Percentiles rank a stretch among this genome's conserved stretches.
Evolutionary conservation across 2,329 filamentous ascomycete species (phyloP).

Genomic region (Xylariaceae sp.): DNA sequence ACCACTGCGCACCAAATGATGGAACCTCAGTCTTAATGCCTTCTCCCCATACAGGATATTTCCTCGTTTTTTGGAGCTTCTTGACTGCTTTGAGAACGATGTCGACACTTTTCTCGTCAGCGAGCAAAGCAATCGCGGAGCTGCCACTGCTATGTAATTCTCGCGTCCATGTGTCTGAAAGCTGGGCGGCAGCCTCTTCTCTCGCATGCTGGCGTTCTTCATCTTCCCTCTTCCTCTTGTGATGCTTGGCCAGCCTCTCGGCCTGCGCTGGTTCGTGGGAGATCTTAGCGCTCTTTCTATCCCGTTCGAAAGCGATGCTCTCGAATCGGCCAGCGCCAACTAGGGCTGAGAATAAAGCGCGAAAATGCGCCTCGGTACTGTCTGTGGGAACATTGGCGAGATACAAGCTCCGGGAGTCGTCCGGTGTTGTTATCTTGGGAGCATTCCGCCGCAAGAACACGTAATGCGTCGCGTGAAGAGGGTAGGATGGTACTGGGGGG

Average conservation of each 20-base stretch:
- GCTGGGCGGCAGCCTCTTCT: constrained; percentile 52
- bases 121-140: constrained; percentile 75
- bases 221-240: constrained; percentile 44
- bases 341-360: constrained; percentile 66
- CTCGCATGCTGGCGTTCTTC: constrained; percentile 37
- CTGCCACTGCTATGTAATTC: constrained; percentile 66
- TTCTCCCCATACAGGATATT: constrained; percentile 63
- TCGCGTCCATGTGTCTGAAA: constrained; percentile 71
- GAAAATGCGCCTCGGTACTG: constrained; percentile 70
- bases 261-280: constrained; percentile 42
- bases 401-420: constrained; percentile 77
- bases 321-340: constrained; percentile 76
- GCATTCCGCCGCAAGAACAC: constrained; percentile 81
- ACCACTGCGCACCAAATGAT: constrained; percentile 50
- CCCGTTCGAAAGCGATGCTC: constrained; percentile 66
- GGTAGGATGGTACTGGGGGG: constrained; percentile 56
- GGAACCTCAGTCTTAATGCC: constrained; percentile 53
- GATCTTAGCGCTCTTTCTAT: constrained; percentile 38
- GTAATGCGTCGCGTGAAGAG: constrained; percentile 64
- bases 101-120: constrained; percentile 74
- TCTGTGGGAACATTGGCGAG: constrained; percentile 86
- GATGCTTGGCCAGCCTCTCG: constrained; percentile 34
- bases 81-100: constrained; percentile 69
- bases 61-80: constrained; percentile 54
- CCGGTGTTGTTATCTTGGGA: constrained; percentile 67